phyloP scores from a whole-genome alignment of 208 protist genomes.

The Borovskyia barvae region DNA sequence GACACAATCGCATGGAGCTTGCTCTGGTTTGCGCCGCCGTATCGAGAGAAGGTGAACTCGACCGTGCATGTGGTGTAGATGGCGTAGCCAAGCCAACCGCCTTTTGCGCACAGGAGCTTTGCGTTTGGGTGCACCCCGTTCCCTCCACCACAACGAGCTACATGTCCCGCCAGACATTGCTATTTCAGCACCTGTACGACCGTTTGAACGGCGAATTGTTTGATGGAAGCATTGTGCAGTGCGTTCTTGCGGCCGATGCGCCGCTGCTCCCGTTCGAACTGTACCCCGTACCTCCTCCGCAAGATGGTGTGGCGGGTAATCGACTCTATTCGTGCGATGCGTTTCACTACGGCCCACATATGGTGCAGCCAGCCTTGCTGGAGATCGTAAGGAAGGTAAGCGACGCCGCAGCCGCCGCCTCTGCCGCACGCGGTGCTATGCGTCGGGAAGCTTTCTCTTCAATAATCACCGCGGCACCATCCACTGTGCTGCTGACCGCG shows the following conservation, averaged over 20 bases:
- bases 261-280: conserved; percentile 11
- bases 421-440: background rate
- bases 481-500: no score
- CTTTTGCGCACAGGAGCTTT: conserved; percentile 18
- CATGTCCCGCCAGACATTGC: conserved; percentile 27
- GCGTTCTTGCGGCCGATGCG: conserved; percentile 26
- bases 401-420: background rate
- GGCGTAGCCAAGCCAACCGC: no score
- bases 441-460: background rate
- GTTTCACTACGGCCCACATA: conserved; percentile 12
- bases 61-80: no score
- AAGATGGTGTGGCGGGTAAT: background rate
- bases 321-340: background rate
- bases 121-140: conserved; percentile 16
- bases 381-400: background rate
- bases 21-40: conserved; percentile 3
- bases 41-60: background rate
- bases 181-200: conserved; percentile 64
- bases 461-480: no score
- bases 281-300: background rate
- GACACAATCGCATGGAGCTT: conserved; percentile 6
- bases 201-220: conserved; percentile 59
- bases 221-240: conserved; percentile 64
- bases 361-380: conserved; percentile 2
- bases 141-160: background rate